phyloP scores from a whole-genome alignment of 1,284 basidiomycete species.

The Moesziomyces parantarcticus region DNA sequence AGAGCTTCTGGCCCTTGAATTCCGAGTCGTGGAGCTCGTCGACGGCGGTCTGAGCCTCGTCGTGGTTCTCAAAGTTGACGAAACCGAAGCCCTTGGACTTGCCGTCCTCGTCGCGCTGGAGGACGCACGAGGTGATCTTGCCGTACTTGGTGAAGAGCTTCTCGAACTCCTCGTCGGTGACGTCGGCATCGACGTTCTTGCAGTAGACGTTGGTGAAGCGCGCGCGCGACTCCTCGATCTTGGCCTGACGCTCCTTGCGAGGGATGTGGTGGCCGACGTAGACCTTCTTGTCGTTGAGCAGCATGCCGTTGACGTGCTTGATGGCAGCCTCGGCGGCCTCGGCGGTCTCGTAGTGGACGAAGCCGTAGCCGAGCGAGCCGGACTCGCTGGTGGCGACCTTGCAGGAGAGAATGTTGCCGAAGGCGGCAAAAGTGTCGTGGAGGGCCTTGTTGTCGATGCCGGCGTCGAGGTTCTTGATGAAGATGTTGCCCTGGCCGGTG shows the following conservation, averaged over 20 bases:
- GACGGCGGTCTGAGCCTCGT: slow-evolving; percentile 89
- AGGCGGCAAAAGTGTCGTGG: slow-evolving; percentile 99
- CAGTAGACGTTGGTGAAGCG: slow-evolving; percentile 98
- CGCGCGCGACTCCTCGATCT: slow-evolving; percentile 95
- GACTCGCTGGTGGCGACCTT: slow-evolving; percentile 80
- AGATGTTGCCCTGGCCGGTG: slow-evolving; percentile 99
- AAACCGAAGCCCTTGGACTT: slow-evolving; percentile 96
- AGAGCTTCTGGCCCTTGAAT: slow-evolving; percentile 87
- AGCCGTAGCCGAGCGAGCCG: slow-evolving; percentile 77
- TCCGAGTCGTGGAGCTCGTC: slow-evolving; percentile 91
- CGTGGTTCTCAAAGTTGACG: slow-evolving; percentile 94
- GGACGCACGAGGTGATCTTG: slow-evolving; percentile 86
- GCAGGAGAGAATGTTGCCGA: slow-evolving; percentile 98
- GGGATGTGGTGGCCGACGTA: slow-evolving; percentile 98
- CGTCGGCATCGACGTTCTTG: slow-evolving; percentile 92
- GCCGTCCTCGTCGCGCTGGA: slow-evolving; percentile 80
- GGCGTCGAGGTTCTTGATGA: slow-evolving; percentile 99
- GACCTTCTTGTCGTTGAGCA: slow-evolving; percentile 88
- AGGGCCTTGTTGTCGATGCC: slow-evolving; percentile 99
- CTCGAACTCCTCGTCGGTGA: slow-evolving; percentile 87
- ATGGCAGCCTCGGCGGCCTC: slow-evolving; percentile 92
- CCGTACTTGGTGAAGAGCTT: slow-evolving; percentile 85
- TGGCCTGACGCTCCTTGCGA: slow-evolving; percentile 83
- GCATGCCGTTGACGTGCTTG: slow-evolving; percentile 98
- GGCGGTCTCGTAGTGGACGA: slow-evolving; percentile 98